Evolutionary conservation across 2,329 filamentous ascomycete species (phyloP).

Genomic region (Lachnellula subtilissima): DNA sequence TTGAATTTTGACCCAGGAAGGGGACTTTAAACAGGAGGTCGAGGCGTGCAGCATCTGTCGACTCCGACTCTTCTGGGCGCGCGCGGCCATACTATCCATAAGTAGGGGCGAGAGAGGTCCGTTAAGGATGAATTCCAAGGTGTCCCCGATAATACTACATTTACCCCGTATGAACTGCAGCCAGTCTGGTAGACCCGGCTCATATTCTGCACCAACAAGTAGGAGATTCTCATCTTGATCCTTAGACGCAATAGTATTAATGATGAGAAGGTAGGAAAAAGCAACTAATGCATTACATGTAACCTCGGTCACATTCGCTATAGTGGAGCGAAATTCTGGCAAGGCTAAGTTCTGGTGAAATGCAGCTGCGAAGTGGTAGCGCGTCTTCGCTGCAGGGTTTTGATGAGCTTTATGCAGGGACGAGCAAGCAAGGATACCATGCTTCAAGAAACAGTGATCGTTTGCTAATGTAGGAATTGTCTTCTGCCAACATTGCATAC

Average conservation of each 20-base stretch:
- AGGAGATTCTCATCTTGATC: slow-evolving; percentile 18
- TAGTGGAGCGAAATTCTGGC: slow-evolving; percentile 10
- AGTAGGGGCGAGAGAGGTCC: slow-evolving; percentile 10
- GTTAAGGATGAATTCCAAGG: slow-evolving; percentile 9
- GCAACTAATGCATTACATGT: slow-evolving; percentile 16
- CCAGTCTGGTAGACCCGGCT: slow-evolving; percentile 12
- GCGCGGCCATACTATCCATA: background rate
- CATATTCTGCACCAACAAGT: slow-evolving; percentile 10
- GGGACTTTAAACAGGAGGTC: background rate
- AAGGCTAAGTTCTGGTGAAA: slow-evolving; percentile 13
- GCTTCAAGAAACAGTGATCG: slow-evolving; percentile 32
- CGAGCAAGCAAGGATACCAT: slow-evolving; percentile 37
- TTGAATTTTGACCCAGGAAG: background rate
- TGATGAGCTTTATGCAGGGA: slow-evolving; percentile 13
- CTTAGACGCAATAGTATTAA: slow-evolving; percentile 14
- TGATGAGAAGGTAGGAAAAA: slow-evolving; percentile 17
- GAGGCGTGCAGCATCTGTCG: background rate
- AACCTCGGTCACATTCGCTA: slow-evolving; percentile 4
- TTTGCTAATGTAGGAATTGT: background rate
- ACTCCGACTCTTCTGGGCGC: slow-evolving; percentile 1
- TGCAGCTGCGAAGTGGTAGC: slow-evolving; percentile 8
- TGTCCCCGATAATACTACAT: slow-evolving; percentile 13
- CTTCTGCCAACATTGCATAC: background rate
- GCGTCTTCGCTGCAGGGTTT: background rate
- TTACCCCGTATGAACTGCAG: slow-evolving; percentile 14